Evolutionary conservation across 495 filamentous ascomycete species (phyloP).

Genomic region (Trichoderma gamsii): DNA sequence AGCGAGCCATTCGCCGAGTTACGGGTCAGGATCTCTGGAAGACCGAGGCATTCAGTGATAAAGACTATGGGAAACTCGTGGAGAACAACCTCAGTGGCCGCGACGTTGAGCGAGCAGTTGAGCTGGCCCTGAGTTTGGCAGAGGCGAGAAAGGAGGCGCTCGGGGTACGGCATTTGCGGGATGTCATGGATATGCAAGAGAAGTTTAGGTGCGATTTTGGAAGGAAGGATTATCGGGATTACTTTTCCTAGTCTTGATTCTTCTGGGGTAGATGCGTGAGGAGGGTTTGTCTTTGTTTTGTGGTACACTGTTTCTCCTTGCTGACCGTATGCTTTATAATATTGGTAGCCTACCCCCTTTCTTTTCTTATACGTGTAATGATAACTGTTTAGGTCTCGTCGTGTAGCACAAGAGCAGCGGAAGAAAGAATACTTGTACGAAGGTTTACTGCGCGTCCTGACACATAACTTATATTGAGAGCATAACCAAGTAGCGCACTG

Average conservation of each 20-base stretch:
- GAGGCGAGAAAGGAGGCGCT: conserved; percentile 66
- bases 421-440: no score
- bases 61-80: conserved; percentile 41
- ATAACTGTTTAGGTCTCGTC: no score
- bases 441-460: no score
- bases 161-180: conserved; percentile 74
- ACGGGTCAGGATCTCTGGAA: conserved; percentile 17
- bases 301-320: no score
- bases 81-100: conserved; percentile 49
- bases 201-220: conserved; percentile 67
- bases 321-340: no score
- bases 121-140: conserved; percentile 79
- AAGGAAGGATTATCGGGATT: not conserved
- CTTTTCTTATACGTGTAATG: no score
- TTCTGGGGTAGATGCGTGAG: no score
- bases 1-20: conserved; percentile 57
- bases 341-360: no score
- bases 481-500: no score
- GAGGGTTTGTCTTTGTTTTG: no score
- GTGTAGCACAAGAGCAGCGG: no score
- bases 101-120: conserved; percentile 65
- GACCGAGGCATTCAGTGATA: conserved; percentile 32
- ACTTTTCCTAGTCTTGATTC: not conserved
- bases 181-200: conserved; percentile 74
- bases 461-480: no score